Base-by-base conservation (phyloP, 495 filamentous ascomycete genomes). In the Neurospora sp. region DNA sequence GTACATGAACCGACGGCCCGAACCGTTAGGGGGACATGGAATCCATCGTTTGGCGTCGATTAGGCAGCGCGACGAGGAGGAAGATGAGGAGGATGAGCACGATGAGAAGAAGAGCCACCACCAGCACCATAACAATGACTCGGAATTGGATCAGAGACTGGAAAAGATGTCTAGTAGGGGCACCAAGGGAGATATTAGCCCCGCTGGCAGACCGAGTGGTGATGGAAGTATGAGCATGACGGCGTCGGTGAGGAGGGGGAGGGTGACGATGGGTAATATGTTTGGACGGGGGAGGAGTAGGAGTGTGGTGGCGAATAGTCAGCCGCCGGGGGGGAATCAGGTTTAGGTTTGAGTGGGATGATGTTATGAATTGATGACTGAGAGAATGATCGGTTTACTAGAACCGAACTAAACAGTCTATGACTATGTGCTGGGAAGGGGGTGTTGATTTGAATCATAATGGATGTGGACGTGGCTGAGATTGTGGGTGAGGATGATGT, bases 1-100 rank as follows among this genome's bases (percentile, higher is more conserved):
- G 18, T 82, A 80, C 40, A 75, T 77, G 12, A 74, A 68, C 65
- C 68, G 80, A n/a, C 72, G 70, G 9, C 59, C 44, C 39, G 80
- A 81, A 65, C 53, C 53, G 31, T 4, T 65, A 12, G 53, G 37
- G 1, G 37, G 31, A 10, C 70, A 69, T 20, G 65, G 53, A n/a
- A 70, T 74, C 3, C n/a, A 48, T 10, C 68, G 74, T 69, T 70
- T 79, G 68, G 59, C 75, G 9, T 78, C 76, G 27, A 77, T 80
- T 74, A 77, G 73, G 72, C 77, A 48, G 69, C 74, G 71, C 40
- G 77, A 79, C 69, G 70, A 75, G n/a, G 74, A 73, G 18, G 20
- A 35, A 20, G 73, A 71, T 9, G 74, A 70, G 0, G 42, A 65
- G 71, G 71, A 71, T 38, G 70, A 70, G n/a, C 44, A 69, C 10